Evolutionary conservation across 768 basidiomycete species (phyloP), one percentile per base, ranked within the genome.

Genomic region (Mycena latifolia): DNA sequence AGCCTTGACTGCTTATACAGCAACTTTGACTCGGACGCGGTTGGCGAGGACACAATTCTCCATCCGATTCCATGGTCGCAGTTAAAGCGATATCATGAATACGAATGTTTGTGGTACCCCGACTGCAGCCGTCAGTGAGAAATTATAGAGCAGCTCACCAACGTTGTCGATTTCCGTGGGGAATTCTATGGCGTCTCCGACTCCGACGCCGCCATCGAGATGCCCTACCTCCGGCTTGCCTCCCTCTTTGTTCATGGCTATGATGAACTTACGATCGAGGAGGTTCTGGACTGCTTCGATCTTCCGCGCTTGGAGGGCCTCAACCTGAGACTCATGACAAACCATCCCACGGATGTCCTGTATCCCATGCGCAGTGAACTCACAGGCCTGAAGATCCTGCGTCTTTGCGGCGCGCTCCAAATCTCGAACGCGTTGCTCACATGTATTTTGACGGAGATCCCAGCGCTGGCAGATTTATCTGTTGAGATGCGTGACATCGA

Each of bases 271-370:
- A 12, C 6, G 18, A 28, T 45, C 17, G 55, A 47, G 4, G 45
- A 47, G 3, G 22, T 57, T 6, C 43, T 57, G 7, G 14, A 46
- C 3, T 47, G 45, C 43, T 57, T 46, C n/a, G 56, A 46, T 22
- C 22, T 57, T n/a, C 56, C 45, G 56, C 29, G n/a, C n/a, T 29
- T 57, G 22, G 20, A 57, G 39, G 56, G 56, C 12, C 45, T 46
- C 29, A 47, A 29, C 20, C n/a, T 57, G 43, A 45, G 24, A 11
- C 41, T 57, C 20, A n/a, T 9, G 22, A 17, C 27, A 2, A 41
- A n/a, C 39, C 55, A 45, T n/a, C 20, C 55, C 3, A 22, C 27
- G 3, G 43, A 43, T 25, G 55, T 22, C 18, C 17, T 55, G 39
- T 45, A 1, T 5, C 55, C 41, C 11, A 17, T 48, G n/a, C 47